phyloP scores from a whole-genome alignment of 2,329 filamentous ascomycete species.

The Sordariomycetes sp. region DNA sequence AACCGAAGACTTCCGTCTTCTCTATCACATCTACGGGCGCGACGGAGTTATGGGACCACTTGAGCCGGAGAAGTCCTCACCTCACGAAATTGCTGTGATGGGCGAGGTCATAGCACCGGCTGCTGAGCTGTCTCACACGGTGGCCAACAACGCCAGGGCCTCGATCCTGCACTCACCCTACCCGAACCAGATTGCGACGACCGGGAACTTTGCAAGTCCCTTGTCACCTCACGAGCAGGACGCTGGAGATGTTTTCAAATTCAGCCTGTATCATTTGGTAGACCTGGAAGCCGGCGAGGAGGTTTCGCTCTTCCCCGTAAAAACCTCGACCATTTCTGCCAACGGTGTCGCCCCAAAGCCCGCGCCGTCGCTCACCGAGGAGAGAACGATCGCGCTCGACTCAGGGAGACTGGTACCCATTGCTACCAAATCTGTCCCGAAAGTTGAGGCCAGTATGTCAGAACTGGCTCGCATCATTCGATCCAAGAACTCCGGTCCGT shows the following conservation, averaged over 20 bases:
- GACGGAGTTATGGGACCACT: constrained; percentile 22
- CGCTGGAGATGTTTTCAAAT: constrained; percentile 26
- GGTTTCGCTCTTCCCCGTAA: constrained; percentile 5
- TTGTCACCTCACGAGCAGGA: constrained; percentile 13
- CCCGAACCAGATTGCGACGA: constrained; percentile 34
- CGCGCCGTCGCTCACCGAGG: background rate
- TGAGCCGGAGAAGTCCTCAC: constrained; percentile 11
- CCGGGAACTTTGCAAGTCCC: constrained; percentile 34
- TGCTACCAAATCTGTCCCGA: too few species aligned
- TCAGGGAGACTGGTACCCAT: background rate
- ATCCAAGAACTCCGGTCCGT: constrained; percentile 40
- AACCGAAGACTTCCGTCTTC: constrained; percentile 23
- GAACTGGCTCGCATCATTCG: constrained; percentile 29
- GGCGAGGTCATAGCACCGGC: constrained; percentile 33
- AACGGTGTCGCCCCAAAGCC: background rate
- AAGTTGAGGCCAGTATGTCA: constrained; percentile 8
- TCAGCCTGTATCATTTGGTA: constrained; percentile 37
- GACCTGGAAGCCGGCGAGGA: constrained; percentile 17
- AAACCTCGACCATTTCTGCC: background rate
- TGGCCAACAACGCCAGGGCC: constrained; percentile 30
- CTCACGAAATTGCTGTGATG: constrained; percentile 33
- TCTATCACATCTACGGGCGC: constrained; percentile 34
- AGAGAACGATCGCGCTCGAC: constrained; percentile 1
- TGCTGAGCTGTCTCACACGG: constrained; percentile 28
- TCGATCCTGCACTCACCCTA: constrained; percentile 35